Conservation (phyloP, 192 early-diverging fungal species). For the Umbelopsis isabellina region DNA sequence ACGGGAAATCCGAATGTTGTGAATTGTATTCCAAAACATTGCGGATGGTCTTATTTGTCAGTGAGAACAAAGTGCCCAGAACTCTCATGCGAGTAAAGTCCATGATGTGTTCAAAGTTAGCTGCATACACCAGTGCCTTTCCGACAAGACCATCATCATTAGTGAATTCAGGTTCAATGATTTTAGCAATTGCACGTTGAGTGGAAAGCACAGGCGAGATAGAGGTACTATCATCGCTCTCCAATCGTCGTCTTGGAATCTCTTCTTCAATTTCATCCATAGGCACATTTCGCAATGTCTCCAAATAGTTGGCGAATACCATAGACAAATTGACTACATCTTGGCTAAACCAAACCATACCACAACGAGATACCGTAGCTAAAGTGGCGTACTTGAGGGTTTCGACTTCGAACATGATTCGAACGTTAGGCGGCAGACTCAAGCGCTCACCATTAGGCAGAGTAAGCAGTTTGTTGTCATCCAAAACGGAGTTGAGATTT, state of each 20-base stretch:
- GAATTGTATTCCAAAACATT: conserved; percentile 88
- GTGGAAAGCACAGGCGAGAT: conserved; percentile 60
- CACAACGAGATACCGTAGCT: conserved; percentile 98
- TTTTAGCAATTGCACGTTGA: conserved; percentile 77
- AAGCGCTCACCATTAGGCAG: conserved; percentile 98
- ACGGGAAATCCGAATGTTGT: conserved; percentile 94
- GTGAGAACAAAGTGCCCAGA: conserved; percentile 85
- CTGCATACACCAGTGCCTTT: conserved; percentile 70
- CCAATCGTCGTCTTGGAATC: conserved; percentile 39
- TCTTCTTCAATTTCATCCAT: conserved; percentile 87
- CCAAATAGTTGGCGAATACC: conserved; percentile 84
- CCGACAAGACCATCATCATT: conserved; percentile 72
- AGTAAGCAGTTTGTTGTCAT: conserved; percentile 97
- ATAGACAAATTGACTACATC: conserved; percentile 83
- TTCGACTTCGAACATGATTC: conserved; percentile 99
- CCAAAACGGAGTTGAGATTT: conserved; percentile 95
- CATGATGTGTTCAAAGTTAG: conserved; percentile 93
- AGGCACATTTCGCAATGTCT: conserved; percentile 67
- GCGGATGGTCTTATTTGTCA: conserved; percentile 86
- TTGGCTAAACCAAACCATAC: conserved; percentile 99
- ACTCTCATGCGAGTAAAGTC: conserved; percentile 91
- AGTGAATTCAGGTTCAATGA: conserved; percentile 72
- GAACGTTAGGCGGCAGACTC: conserved; percentile 91
- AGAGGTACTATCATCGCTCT: conserved; percentile 51
- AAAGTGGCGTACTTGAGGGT: conserved; percentile 97